Base-by-base conservation (phyloP, 306 rosid species). In the Casuarina cunninghamiana region DNA sequence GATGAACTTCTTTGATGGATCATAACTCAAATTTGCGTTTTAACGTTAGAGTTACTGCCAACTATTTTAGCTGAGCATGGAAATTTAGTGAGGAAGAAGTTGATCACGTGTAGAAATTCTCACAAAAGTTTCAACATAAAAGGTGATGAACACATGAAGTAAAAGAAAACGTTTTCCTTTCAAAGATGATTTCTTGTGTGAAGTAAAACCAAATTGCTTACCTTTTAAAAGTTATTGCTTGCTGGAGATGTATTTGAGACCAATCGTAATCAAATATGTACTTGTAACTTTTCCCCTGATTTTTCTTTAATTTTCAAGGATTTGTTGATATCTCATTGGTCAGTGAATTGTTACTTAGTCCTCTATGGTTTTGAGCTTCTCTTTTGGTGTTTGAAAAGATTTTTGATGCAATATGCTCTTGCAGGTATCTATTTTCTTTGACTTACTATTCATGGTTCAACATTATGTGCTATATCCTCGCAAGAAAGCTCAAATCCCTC, bases 391-490 rank as follows among this genome's bases (percentile, higher is more conserved):
- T 15, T 35, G 35, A 38, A 42, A n/a, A 66, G 10, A 7, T 57
- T 66, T 8, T 66, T 8, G 69, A n/a, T 41, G 48, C 4, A 67
- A 67, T 17, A 16, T 44, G 2, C 48, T 42, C 11, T 17, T 67
- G 26, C 35, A 67, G 71, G 71, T 19, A 8, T 67, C 71, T 42
- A n/a, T 67, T 41, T 67, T 67, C 81, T 84, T 84, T 63, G 88
- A 84, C 72, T 32, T 80, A 45, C 48, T 84, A 44, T 84, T 84
- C 72, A 53, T 80, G 69, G 77, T 72, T 74, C 85, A 84, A 74
- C 88, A 75, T 48, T 84, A 44, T 71, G 63, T 81, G 57, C 15
- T 84, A 42, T 81, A 84, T 72, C 83, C 83, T 54, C 6, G 5
- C 10, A 63, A 41, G 6, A 81, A 62, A 8, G 16, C 51, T 5